Conservation (phyloP, 805 yeast genomes). For the Suhomyces tanzawaensis region DNA sequence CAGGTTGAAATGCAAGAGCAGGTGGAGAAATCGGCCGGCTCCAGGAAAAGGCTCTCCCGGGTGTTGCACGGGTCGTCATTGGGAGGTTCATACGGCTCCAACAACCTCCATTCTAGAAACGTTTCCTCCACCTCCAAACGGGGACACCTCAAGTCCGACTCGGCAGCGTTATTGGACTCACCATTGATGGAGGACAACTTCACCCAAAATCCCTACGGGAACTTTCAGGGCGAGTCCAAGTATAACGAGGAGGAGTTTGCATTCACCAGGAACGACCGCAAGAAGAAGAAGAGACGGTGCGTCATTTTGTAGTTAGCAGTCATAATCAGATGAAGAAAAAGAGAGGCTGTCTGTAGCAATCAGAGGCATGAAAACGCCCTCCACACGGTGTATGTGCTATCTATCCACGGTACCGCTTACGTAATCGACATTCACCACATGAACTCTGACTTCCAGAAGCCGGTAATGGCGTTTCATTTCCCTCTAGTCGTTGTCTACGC, state of each 20-base stretch:
- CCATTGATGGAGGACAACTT: conserved; percentile 41
- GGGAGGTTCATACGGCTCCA: conserved; percentile 1
- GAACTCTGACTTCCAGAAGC: no score
- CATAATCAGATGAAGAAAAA: not conserved
- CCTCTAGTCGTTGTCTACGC: no score
- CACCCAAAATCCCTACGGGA: conserved; percentile 35
- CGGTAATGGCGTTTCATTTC: no score
- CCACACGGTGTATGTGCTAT: no score
- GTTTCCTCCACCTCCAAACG: conserved; percentile 21
- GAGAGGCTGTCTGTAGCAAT: no score
- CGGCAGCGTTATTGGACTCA: conserved; percentile 35
- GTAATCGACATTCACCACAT: no score
- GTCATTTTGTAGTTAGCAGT: conserved; percentile 27
- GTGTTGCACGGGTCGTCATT: conserved; percentile 23
- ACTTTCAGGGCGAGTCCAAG: conserved; percentile 17
- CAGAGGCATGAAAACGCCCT: no score
- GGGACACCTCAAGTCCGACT: conserved; percentile 40
- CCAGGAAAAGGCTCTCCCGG: conserved; percentile 33
- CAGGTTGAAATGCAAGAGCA: conserved; percentile 36
- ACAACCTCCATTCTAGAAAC: conserved; percentile 19
- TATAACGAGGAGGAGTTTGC: conserved; percentile 44
- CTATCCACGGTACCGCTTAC: no score
- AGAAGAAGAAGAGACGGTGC: conserved; percentile 34
- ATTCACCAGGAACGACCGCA: conserved; percentile 31
- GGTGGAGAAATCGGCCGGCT: conserved; percentile 29